These are phyloP conservation scores for Pelargonium nanum DNA, from an alignment of 345 rosid species.

Conservation along the genomic window DNA sequence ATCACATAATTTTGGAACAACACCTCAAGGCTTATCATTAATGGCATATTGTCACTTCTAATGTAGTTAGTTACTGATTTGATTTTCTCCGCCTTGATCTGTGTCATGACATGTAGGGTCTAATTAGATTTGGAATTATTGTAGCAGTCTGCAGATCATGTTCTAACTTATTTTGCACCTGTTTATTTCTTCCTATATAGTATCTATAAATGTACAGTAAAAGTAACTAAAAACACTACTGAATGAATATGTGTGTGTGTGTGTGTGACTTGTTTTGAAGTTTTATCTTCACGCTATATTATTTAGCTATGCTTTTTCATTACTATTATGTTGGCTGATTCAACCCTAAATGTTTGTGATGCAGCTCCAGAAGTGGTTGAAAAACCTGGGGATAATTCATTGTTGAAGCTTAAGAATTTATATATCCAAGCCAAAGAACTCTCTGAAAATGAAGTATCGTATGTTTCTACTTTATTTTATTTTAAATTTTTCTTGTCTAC, in stretches of 20 bases:
- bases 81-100: neutral
- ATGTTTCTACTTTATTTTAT: slow-evolving; percentile 12
- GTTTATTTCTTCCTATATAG: neutral
- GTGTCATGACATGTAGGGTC: neutral
- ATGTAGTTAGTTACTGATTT: no score
- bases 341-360: slow-evolving; percentile 16
- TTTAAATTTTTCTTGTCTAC: neutral
- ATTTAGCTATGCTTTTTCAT: neutral
- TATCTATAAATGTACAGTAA: no score
- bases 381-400: slow-evolving; percentile 75
- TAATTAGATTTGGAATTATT: neutral
- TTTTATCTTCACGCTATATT: neutral
- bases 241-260: neutral
- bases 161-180: neutral
- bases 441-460: slow-evolving; percentile 78
- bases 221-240: neutral
- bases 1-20: neutral
- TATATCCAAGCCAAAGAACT: slow-evolving; percentile 76
- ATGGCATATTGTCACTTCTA: neutral
- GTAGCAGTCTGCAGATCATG: neutral
- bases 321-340: slow-evolving; percentile 2
- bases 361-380: slow-evolving; percentile 90
- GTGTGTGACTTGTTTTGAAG: no score
- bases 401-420: slow-evolving; percentile 41
- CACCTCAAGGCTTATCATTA: neutral